Conservation (phyloP, 768 basidiomycete species). For the Calocybe gangraenosa region DNA sequence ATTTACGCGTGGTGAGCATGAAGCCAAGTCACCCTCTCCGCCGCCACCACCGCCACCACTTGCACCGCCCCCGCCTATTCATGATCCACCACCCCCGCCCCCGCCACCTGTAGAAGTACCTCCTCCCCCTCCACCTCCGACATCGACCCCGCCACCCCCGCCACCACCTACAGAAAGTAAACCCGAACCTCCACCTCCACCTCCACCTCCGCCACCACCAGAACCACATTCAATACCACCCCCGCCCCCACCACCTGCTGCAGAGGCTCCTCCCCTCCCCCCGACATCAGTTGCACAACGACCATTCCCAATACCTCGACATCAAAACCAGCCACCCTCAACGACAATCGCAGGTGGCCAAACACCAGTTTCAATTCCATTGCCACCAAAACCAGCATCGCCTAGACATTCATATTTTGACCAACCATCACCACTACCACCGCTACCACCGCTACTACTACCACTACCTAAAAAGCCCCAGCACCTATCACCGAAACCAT, state of each 20-base stretch:
- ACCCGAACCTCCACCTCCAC: constrained; percentile 19
- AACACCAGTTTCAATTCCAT: too few species aligned
- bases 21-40: constrained; percentile 21
- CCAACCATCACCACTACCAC: constrained; percentile 10
- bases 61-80: constrained; percentile 17
- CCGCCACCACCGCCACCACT: constrained; percentile 27
- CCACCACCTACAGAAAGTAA: constrained; percentile 21
- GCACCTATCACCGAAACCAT: constrained; percentile 19
- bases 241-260: constrained; percentile 21
- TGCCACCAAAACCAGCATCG: too few species aligned
- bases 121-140: constrained; percentile 21
- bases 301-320: not conserved
- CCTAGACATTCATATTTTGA: too few species aligned
- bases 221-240: constrained; percentile 21
- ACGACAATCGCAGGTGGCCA: too few species aligned
- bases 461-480: not conserved
- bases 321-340: too few species aligned
- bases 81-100: constrained; percentile 22
- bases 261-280: constrained; percentile 25
- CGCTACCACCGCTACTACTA: constrained; percentile 15
- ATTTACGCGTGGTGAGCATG: constrained; percentile 17
- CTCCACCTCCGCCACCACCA: constrained; percentile 26
- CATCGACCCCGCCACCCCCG: not conserved
- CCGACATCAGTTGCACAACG: constrained; percentile 19
- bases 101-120: constrained; percentile 18